Base-by-base conservation (phyloP, 1,139 yeast species). In the Hansenula lynferdii region DNA sequence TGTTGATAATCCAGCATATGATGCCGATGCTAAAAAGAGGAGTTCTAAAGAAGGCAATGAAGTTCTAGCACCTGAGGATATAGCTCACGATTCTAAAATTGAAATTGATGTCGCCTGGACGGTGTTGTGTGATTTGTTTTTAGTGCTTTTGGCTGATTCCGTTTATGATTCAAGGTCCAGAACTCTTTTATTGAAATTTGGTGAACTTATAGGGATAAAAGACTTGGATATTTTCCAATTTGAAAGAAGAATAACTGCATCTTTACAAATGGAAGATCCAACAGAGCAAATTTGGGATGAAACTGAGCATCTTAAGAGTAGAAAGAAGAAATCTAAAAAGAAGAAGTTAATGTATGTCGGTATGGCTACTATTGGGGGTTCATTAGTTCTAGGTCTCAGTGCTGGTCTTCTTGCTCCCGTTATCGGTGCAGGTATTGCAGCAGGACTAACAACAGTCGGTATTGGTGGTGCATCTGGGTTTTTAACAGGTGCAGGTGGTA, bases 391-490 rank as follows among this genome's bases (percentile, higher is more conserved):
- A 42, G 98, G 98, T 2, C 68, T 94, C 23, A 86, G 97, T 40
- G 97, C 96, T 12, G 99, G 99, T 3, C 64, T 94, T 35, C 67
- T 94, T 36, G 98, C 98, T 0, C 99, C 99, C 0, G 96, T 94
- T 5, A 94, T 94, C 54, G 98, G 98, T 33, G 97, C 97, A 1
- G 98, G 99, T 51, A 59, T 94, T 21, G 98, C 98, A 2, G 97
- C 98, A 3, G 99, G 98, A 10, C 69, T 94, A 33, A 83, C 97
- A 0, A 92, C 98, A 0, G 79, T 92, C 23, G 99, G 99, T 21
- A 85, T 94, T 21, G 70, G 86, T 2, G 98, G 99, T 17, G 89
- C 98, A 0, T 65, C 87, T 16, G 86, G 95, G 1, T 92, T 94
- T 51, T 66, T 94, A 28, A 97, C 97, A 0, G 98, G 98, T 34